These are phyloP conservation scores for Ulmus americana DNA, from an alignment of 331 rosid species.

Conservation along the genomic window DNA sequence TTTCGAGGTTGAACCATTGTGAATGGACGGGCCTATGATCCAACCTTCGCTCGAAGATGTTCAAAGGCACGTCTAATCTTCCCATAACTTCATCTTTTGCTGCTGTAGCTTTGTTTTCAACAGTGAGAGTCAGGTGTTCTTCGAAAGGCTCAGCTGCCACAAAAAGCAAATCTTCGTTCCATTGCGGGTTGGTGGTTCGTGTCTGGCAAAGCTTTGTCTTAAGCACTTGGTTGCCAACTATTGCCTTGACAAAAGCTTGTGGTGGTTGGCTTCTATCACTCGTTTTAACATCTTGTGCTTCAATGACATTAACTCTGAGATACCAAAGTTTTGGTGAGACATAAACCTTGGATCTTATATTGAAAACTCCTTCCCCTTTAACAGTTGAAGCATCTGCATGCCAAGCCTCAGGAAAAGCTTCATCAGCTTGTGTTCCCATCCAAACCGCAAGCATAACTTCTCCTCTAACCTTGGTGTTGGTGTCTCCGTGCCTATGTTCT, in stretches of 20 bases:
- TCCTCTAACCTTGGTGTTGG: constrained; percentile 44
- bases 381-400: constrained; percentile 44
- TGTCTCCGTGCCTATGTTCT: constrained; percentile 36
- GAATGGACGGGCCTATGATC: constrained; percentile 50
- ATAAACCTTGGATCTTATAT: constrained; percentile 47
- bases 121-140: constrained; percentile 36
- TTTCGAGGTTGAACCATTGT: constrained; percentile 48
- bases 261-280: constrained; percentile 41
- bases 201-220: constrained; percentile 41
- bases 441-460: constrained; percentile 73
- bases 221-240: constrained; percentile 44
- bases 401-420: constrained; percentile 64
- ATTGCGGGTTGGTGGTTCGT: constrained; percentile 35
- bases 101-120: constrained; percentile 32
- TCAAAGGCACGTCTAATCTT: constrained; percentile 22
- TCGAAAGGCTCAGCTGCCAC: constrained; percentile 59
- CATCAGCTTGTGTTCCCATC: constrained; percentile 82
- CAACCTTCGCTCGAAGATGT: constrained; percentile 40
- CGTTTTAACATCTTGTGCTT: constrained; percentile 52
- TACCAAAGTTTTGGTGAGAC: constrained; percentile 59
- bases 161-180: constrained; percentile 53
- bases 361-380: constrained; percentile 41
- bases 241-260: constrained; percentile 45
- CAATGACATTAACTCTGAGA: constrained; percentile 50
- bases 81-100: constrained; percentile 45